Evolutionary conservation across 768 basidiomycete genomes (phyloP), one percentile per base, ranked within the genome.

Genomic region (Ramaria sp.): DNA sequence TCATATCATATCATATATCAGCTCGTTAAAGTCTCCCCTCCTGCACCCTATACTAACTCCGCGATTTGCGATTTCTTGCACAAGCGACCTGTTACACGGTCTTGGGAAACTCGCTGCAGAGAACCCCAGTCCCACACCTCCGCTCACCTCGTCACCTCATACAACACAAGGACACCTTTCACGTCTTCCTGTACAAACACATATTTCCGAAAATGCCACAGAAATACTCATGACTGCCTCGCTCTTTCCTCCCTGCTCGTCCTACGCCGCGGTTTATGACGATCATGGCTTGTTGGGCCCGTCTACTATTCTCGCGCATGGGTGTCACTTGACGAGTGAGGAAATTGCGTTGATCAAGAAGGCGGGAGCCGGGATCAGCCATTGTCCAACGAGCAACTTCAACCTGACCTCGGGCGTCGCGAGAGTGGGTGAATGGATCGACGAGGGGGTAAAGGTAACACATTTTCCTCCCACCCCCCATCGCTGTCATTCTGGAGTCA

Each of bases 311-410:
- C 74, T 97, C 32, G 95, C 83, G 1, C 95, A 97, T 65, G 93
- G 81, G 12, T 81, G 94, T 15, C 85, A 88, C 67, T 71, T 98
- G 28, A 77, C 77, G 22, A 76, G 81, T 16, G 71, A 74, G 3
- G 95, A 97, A 68, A 70, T 92, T 56, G 71, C 77, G 36, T 69
- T 95, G 22, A 79, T 97, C 59, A 78, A 78, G 59, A 57, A 71
- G 59, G 72, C 74, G 49, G 70, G 73, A 7, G 82, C 86, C 1
- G 93, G 93, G 9, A 73, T 98, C 48, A 86, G 87, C 60, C 95
- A 97, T 68, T 97, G 95, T 64, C 93, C 95, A 18, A 85, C 85
- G 25, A 94, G 89, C 62, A 98, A 97, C 66, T 88, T 95, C 66
- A 88, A 95, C 69, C 65, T 98, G 48, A 77, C 82, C 34, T 93